These are phyloP conservation scores for Sporobolus alterniflorus DNA, from an alignment of 202 grass and related monocot genomes.

Conservation along the genomic window DNA sequence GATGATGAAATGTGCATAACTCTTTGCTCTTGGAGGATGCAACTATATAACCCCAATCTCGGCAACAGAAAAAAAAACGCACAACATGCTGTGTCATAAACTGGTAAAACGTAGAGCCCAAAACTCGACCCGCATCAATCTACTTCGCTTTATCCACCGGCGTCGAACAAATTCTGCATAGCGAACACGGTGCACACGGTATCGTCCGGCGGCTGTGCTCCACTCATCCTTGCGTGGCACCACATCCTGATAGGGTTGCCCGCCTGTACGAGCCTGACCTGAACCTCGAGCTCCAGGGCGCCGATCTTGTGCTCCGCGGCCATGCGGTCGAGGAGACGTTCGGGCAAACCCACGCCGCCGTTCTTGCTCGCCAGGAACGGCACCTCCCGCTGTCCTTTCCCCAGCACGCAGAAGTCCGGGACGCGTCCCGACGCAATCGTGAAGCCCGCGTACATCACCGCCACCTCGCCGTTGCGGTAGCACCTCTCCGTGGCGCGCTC, in stretches of 20 bases:
- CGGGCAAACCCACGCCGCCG: not conserved
- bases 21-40: too few species aligned
- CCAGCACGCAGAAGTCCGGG: slow-evolving; percentile 19
- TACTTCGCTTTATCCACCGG: not conserved
- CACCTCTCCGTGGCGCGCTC: slow-evolving; percentile 25
- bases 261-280: not conserved
- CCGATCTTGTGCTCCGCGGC: not conserved
- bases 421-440: slow-evolving; percentile 18
- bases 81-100: not conserved
- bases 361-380: not conserved
- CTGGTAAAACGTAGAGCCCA: not conserved
- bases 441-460: slow-evolving; percentile 23
- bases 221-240: slow-evolving; percentile 18
- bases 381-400: slow-evolving; percentile 17
- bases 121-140: not conserved
- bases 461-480: slow-evolving; percentile 12
- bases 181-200: slow-evolving; percentile 24
- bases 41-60: not conserved
- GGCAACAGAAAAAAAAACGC: not conserved
- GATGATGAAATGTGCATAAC: too few species aligned
- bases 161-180: slow-evolving; percentile 13
- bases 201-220: not conserved
- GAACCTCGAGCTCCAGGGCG: slow-evolving; percentile 31
- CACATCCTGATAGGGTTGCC: slow-evolving; percentile 18
- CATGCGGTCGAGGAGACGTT: not conserved